Conservation (phyloP, 2,329 filamentous ascomycete genomes). For the Nemania sp. region DNA sequence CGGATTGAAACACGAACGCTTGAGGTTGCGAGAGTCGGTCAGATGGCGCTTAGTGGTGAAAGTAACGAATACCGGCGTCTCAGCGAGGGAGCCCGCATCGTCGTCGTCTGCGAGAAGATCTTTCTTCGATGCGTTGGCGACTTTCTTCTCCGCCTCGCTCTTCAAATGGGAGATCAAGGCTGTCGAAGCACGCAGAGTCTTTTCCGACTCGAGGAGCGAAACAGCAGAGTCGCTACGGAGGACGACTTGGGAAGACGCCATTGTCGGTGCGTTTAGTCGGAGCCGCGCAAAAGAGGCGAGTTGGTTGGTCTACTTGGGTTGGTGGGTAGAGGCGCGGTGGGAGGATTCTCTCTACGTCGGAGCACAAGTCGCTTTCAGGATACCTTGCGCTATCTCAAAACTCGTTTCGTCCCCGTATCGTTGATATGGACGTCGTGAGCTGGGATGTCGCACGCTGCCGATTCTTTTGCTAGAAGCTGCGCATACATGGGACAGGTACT, state of each 20-base stretch:
- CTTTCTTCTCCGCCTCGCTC: conserved; percentile 63
- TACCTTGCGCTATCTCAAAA: conserved; percentile 9
- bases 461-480: conserved; percentile 24
- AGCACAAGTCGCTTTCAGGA: neutral
- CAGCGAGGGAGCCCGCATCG: conserved; percentile 57
- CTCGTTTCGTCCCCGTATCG: neutral
- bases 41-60: conserved; percentile 75
- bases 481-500: neutral
- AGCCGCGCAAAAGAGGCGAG: neutral
- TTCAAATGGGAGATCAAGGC: conserved; percentile 73
- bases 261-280: conserved; percentile 34
- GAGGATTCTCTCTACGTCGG: too few species aligned
- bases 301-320: neutral
- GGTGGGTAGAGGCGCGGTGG: neutral
- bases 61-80: conserved; percentile 71
- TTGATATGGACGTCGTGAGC: conserved; percentile 4
- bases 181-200: conserved; percentile 71
- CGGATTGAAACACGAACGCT: conserved; percentile 24
- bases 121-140: conserved; percentile 63
- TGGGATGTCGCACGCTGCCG: conserved; percentile 30
- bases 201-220: conserved; percentile 53
- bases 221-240: conserved; percentile 48
- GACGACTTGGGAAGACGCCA: conserved; percentile 52
- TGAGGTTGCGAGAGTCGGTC: conserved; percentile 69
- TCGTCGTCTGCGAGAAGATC: conserved; percentile 64